phyloP scores from a whole-genome alignment of 805 yeast genomes.

The Kluyveromyces starmeri region DNA sequence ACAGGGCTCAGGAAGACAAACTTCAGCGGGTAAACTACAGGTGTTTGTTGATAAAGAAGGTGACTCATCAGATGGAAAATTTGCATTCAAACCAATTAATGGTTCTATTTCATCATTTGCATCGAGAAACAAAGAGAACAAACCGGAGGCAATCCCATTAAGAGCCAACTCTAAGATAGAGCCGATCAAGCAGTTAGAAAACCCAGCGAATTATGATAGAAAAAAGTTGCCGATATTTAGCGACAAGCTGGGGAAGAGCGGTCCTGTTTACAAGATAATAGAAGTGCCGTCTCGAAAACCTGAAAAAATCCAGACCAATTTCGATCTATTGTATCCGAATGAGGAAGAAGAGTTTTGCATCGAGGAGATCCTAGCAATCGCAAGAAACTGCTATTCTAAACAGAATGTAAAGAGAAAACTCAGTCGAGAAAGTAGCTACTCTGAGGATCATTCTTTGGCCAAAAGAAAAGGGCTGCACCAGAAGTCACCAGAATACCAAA shows the following conservation, averaged over 20 bases:
- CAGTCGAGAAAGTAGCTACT: not conserved
- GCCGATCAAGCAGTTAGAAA: conserved; percentile 35
- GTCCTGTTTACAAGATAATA: conserved; percentile 41
- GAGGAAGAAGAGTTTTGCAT: conserved; percentile 47
- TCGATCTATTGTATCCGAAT: conserved; percentile 44
- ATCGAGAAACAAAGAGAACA: conserved; percentile 56
- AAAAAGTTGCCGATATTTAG: conserved; percentile 31
- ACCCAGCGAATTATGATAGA: conserved; percentile 10
- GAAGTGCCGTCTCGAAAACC: conserved; percentile 48
- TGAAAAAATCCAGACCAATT: conserved; percentile 52
- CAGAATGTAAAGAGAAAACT: not conserved
- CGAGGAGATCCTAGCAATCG: conserved; percentile 53
- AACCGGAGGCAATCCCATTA: conserved; percentile 47
- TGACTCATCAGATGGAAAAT: not conserved
- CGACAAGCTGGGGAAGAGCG: conserved; percentile 30
- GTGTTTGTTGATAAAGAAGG: conserved; percentile 2
- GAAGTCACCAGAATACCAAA: conserved; percentile 10
- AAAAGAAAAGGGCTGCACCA: conserved; percentile 5
- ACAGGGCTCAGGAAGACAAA: conserved; percentile 8
- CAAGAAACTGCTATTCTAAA: conserved; percentile 30
- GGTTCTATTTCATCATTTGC: not conserved
- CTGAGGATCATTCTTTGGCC: not conserved
- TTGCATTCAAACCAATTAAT: not conserved
- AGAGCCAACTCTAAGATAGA: conserved; percentile 39
- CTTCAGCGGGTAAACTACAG: not conserved